A percentile compares a stretch with the other conserved stretches of the same genome.
Conservation (phyloP, 2,329 filamentous ascomycete species). For the Sclerotinia glacialis region DNA sequence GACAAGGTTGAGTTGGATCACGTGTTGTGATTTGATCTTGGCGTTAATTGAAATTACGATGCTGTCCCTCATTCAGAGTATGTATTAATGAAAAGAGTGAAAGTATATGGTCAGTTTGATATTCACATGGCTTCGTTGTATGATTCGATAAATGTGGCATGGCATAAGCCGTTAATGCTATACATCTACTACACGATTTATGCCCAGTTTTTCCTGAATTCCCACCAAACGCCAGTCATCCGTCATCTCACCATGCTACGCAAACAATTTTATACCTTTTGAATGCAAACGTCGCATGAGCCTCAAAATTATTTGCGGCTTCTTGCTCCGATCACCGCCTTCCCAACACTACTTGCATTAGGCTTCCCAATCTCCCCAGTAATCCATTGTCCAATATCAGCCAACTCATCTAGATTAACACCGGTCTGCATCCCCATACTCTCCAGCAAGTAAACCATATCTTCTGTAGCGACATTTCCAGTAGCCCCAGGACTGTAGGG, state of each 20-base stretch:
- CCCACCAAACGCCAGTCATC: slow-evolving; percentile 9
- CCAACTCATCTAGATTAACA: slow-evolving; percentile 64
- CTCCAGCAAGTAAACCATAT: slow-evolving; percentile 75
- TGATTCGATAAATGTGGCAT: background rate
- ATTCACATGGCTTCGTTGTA: background rate
- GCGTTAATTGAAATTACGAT: background rate
- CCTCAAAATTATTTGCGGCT: background rate
- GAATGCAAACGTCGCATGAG: background rate
- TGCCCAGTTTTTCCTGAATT: background rate
- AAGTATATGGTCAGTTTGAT: background rate
- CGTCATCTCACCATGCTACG: background rate
- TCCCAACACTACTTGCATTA: slow-evolving; percentile 66
- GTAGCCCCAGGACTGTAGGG: slow-evolving; percentile 83
- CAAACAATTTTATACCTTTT: background rate
- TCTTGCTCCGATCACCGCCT: slow-evolving; percentile 55
- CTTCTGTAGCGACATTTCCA: slow-evolving; percentile 82
- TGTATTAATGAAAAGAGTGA: background rate
- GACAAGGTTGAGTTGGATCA: slow-evolving; percentile 10
- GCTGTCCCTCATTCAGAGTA: background rate
- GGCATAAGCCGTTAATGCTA: background rate
- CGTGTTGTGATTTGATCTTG: background rate
- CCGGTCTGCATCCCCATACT: slow-evolving; percentile 73
- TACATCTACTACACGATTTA: background rate
- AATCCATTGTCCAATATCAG: slow-evolving; percentile 71
- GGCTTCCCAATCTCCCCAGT: slow-evolving; percentile 58